phyloP scores from a whole-genome alignment of 306 rosid species.

The Trifolium fragiferum region DNA sequence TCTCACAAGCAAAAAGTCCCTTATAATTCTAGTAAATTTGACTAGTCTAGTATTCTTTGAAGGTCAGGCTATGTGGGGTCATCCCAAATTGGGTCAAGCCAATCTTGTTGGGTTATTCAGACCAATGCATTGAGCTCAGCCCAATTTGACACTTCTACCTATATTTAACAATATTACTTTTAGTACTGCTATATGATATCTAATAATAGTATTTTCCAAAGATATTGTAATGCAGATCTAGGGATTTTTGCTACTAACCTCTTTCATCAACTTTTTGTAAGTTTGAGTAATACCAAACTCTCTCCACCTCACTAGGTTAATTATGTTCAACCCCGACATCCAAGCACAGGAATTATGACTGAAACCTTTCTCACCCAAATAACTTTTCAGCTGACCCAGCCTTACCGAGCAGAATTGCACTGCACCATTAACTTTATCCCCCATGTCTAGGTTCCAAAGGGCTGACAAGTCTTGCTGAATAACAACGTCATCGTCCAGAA shows the following conservation, averaged over 20 bases:
- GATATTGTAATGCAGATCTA: constrained; percentile 24
- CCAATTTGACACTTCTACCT: constrained; percentile 10
- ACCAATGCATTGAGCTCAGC: constrained; percentile 8
- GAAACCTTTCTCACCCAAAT: constrained; percentile 61
- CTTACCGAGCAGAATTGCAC: constrained; percentile 72
- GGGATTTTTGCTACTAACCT: constrained; percentile 58
- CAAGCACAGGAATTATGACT: constrained; percentile 68
- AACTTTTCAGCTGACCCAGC: constrained; percentile 69
- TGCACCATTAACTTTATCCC: constrained; percentile 90
- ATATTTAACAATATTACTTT: constrained; percentile 7
- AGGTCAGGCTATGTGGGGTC: not conserved
- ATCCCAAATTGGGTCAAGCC: constrained; percentile 10
- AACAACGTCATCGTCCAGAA: constrained; percentile 90
- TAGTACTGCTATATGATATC: constrained; percentile 11
- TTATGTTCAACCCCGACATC: constrained; percentile 95
- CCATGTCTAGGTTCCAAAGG: constrained; percentile 83
- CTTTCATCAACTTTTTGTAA: constrained; percentile 59
- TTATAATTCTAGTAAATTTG: constrained; percentile 19
- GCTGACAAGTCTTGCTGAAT: constrained; percentile 86
- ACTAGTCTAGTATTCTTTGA: constrained; percentile 2
- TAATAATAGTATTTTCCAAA: constrained; percentile 28
- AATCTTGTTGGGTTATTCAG: constrained; percentile 14
- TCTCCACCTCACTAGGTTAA: constrained; percentile 90
- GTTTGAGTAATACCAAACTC: constrained; percentile 80
- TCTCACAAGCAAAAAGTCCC: not conserved